Percentiles rank a stretch among this genome's conserved stretches.
Conservation (phyloP, 2,329 filamentous ascomycete genomes). For the Monilinia fructigena region DNA sequence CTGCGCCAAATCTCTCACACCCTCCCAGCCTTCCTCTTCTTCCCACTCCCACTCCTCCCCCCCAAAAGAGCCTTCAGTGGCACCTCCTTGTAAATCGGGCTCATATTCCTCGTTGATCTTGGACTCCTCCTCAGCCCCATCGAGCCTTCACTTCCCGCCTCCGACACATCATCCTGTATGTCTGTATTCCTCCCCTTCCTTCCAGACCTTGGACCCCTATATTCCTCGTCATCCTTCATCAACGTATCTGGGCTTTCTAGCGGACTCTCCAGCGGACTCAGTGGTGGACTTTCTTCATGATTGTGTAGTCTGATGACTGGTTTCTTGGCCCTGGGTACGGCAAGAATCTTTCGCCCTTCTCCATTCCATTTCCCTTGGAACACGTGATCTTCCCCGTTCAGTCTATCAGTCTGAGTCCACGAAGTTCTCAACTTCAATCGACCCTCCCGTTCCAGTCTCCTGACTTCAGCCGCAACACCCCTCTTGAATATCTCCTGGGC, state of each 20-base stretch:
- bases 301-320: not conserved
- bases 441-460: slow-evolving; percentile 5
- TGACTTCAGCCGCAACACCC: not conserved
- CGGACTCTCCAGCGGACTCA: slow-evolving; percentile 1
- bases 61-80: not conserved
- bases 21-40: slow-evolving; percentile 12
- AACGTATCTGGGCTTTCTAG: not conserved
- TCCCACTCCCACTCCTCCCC: not conserved
- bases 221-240: slow-evolving; percentile 9
- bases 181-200: not conserved
- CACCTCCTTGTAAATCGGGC: not conserved
- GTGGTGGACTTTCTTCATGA: not conserved
- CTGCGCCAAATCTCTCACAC: not conserved
- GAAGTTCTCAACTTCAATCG: not conserved
- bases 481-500: not conserved
- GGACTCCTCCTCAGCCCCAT: slow-evolving; percentile 2
- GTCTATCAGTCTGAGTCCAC: not conserved
- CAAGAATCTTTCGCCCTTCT: not conserved
- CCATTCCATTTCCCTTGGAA: not conserved
- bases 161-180: not conserved
- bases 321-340: not conserved
- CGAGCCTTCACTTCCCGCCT: not conserved
- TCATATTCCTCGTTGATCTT: slow-evolving; percentile 14
- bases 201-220: not conserved
- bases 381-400: not conserved